These are phyloP conservation scores for Ajuga chamaepitys DNA, from an alignment of 257 asterid species.

Conservation along the genomic window DNA sequence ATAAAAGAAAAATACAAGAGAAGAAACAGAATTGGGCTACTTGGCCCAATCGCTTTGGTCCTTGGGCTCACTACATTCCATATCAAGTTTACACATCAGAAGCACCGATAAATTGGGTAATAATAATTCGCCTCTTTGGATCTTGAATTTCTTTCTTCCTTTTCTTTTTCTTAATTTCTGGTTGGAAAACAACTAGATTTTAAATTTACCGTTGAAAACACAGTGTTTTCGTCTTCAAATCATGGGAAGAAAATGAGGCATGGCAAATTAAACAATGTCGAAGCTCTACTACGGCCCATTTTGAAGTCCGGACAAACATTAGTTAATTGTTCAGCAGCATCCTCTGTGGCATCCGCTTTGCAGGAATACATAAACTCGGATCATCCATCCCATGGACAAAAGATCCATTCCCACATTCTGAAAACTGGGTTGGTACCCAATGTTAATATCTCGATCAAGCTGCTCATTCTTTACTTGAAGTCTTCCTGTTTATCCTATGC, in stretches of 20 bases:
- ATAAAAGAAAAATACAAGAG: too few relatives aligned
- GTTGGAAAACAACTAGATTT: too few relatives aligned
- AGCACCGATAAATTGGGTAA: too few relatives aligned
- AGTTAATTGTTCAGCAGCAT: conserved; percentile 16
- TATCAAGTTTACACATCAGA: too few relatives aligned
- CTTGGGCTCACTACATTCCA: too few relatives aligned
- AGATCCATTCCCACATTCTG: conserved; percentile 64
- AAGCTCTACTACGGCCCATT: conserved; percentile 3
- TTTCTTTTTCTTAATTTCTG: too few relatives aligned
- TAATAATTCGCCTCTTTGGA: too few relatives aligned
- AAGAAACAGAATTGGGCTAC: too few relatives aligned
- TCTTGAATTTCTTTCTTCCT: too few relatives aligned
- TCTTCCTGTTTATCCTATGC: conserved; percentile 46
- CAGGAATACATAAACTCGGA: conserved; percentile 68
- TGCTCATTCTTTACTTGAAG: conserved; percentile 47
- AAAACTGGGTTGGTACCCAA: conserved; percentile 64
- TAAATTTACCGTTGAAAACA: neutral
- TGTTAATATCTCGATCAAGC: conserved; percentile 64
- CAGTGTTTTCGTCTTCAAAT: neutral
- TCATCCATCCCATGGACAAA: conserved; percentile 59
- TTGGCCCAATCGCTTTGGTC: too few relatives aligned
- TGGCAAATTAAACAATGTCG: conserved; percentile 25
- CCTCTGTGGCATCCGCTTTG: conserved; percentile 40
- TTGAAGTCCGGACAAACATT: conserved; percentile 19
- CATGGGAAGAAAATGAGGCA: conserved; percentile 28